Percentiles rank a stretch among this genome's conserved stretches.
Evolutionary conservation across 441 rosid species (phyloP).

Genomic region (Aquilaria agallochum): DNA sequence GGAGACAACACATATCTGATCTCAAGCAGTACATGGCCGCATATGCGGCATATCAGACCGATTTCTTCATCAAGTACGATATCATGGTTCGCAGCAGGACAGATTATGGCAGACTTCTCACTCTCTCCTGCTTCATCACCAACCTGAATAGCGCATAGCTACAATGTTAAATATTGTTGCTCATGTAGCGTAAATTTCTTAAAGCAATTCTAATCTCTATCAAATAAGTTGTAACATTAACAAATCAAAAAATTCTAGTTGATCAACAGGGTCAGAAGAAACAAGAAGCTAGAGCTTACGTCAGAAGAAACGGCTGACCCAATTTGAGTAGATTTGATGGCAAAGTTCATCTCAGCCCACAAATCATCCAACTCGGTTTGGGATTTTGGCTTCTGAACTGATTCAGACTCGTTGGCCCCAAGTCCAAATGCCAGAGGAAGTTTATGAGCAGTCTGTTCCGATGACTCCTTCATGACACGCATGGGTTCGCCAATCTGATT

Average conservation of each 20-base stretch:
- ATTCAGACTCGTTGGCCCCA: constrained; percentile 17
- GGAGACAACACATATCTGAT: constrained; percentile 40
- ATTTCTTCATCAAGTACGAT: constrained; percentile 56
- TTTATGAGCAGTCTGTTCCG: too few species aligned
- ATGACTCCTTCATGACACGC: too few species aligned
- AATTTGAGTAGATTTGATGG: constrained; percentile 14
- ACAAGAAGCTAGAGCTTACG: constrained; percentile 12
- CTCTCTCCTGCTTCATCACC: constrained; percentile 8
- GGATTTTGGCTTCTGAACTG: constrained; percentile 20
- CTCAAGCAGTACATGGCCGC: constrained; percentile 44
- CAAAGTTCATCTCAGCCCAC: constrained; percentile 39
- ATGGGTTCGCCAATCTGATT: too few species aligned
- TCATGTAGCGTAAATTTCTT: background rate
- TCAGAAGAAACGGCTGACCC: constrained; percentile 5
- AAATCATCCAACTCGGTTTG: constrained; percentile 31
- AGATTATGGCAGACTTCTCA: constrained; percentile 1
- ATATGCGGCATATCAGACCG: constrained; percentile 54
- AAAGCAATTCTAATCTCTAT: background rate
- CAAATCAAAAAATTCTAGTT: background rate
- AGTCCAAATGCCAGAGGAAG: constrained; percentile 26
- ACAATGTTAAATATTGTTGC: background rate
- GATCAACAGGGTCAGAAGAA: background rate
- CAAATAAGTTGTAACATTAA: background rate
- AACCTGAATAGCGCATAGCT: constrained; percentile 5
- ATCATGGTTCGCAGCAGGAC: constrained; percentile 36